A percentile compares a stretch with the other conserved stretches of the same genome.
These are phyloP conservation scores for Canavalia gladiata DNA, from an alignment of 306 rosid species.

Conservation along the genomic window DNA sequence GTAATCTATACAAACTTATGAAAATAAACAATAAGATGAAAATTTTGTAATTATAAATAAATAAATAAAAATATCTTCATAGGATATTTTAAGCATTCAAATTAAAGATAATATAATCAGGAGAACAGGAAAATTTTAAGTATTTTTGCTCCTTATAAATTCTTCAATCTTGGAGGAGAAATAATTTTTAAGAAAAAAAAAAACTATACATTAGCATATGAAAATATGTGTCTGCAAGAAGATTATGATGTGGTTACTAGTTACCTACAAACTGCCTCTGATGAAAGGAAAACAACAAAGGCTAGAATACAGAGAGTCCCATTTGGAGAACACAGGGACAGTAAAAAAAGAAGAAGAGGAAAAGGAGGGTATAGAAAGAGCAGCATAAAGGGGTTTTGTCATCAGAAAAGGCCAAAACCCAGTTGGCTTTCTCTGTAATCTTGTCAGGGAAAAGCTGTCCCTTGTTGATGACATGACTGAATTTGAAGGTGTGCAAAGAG, in stretches of 20 bases:
- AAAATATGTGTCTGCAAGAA: neutral
- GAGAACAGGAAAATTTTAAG: neutral
- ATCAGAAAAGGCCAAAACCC: slow-evolving; percentile 51
- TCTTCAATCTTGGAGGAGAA: neutral
- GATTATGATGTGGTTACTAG: neutral
- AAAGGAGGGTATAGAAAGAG: slow-evolving; percentile 28
- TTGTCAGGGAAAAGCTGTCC: slow-evolving; percentile 53
- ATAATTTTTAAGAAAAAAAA: neutral
- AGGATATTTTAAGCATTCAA: neutral
- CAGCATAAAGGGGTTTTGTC: slow-evolving; percentile 37
- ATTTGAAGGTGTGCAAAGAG: slow-evolving; percentile 41
- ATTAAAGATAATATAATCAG: neutral
- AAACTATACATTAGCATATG: neutral
- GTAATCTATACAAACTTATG: too few relatives aligned
- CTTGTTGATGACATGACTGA: slow-evolving; percentile 47
- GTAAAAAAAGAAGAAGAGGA: neutral
- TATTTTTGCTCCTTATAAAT: neutral
- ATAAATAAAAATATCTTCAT: too few relatives aligned
- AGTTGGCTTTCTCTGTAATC: slow-evolving; percentile 55
- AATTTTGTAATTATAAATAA: too few relatives aligned
- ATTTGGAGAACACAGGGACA: slow-evolving; percentile 11
- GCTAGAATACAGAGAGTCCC: neutral
- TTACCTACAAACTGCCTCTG: neutral
- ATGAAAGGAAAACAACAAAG: slow-evolving; percentile 6
- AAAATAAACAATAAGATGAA: too few relatives aligned